Evolutionary conservation across 331 rosid species (phyloP), one percentile per base, ranked within the genome.

Genomic region (Rosa hybrid): DNA sequence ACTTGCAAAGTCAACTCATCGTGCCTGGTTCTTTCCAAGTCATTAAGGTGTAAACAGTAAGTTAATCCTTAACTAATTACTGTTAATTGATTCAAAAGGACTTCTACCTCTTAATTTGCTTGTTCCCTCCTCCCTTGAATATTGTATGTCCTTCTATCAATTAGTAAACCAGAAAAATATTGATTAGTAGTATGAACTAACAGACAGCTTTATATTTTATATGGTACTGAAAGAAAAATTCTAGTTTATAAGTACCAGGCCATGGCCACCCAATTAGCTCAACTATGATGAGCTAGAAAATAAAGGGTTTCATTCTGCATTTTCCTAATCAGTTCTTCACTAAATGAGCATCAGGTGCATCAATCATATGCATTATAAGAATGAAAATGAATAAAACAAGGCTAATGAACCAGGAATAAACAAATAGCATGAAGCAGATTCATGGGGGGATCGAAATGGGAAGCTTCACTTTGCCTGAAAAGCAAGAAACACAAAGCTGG

Each of bases 391-490:
- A 68, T 13, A 3, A 46, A 77, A 8, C 25, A 23, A 60, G 10
- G 38, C 8, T 41, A 39, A 34, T 8, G 34, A 77, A 2, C 21
- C 4, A 9, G 34, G 38, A 74, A 74, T 17, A 73, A 70, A 73
- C 51, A 69, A 51, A 77, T 6, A 77, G 11, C 54, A 48, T 23
- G 83, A 62, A 67, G 74, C 41, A 38, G 59, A 62, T 48, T 8
- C 12, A 17, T 23, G 7, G 75, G 11, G 74, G 59, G 12, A 34
- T 34, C 38, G 48, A 13, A 1, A 13, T 14, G 54, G 59, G 78
- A 81, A 81, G 48, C 77, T 68, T 68, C 80, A 11, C 80, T 68
- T 81, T 68, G 76, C 64, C 49, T 54, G 74, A 21, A 68, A 81
- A 68, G 76, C 77, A 81, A 81, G 77, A 57, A 54, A 68, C 46